Base-by-base conservation (phyloP, 2,329 filamentous ascomycete species). In the Fusarium floridanum region DNA sequence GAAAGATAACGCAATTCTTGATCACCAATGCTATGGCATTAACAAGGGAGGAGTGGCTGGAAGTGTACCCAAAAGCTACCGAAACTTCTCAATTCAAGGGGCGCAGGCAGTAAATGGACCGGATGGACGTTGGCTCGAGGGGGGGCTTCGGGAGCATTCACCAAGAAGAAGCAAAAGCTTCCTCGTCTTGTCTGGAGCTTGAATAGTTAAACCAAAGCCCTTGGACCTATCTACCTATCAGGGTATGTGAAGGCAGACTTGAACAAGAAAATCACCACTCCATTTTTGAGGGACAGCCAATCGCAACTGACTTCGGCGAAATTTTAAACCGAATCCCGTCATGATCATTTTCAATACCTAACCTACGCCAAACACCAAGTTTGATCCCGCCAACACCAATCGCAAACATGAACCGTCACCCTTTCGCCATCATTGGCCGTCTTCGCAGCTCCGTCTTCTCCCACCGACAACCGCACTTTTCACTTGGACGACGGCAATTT, bases 31-130 rank as follows among this genome's bases (percentile, higher is more conserved):
- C 57, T 7, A 63, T 16, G 1, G 20, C 63, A 0, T 70, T 68
- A 14, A 69, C 63, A 3, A 64, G 61, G 22, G 57, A 61, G 16
- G 66, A 73, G 41, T 76, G 74, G 74, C 39, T 75, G 5, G 27
- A 36, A 5, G 29, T 20, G 7, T 67, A 67, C n/a, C 65, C 65
- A 45, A 39, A 43, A 22, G 70, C 67, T 50, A 32, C 59, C 14
- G 57, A 61, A 22, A 45, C 41, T 22, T 45, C 41, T 22, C 3
- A 22, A 20, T 7, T 11, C n/a, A 45, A 2, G 20, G 41, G 41
- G 11, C 10, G n/a, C 5, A 22, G 20, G 41, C n/a, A 10, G 11
- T 45, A 20, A 39, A 39, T n/a, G 2, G 9, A 3, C 37, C 4
- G 9, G 37, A 39, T 39, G 17, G 2, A 5, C 4, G 37, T 39